phyloP scores from a whole-genome alignment of 768 basidiomycete genomes.

The Boletus fagicola region DNA sequence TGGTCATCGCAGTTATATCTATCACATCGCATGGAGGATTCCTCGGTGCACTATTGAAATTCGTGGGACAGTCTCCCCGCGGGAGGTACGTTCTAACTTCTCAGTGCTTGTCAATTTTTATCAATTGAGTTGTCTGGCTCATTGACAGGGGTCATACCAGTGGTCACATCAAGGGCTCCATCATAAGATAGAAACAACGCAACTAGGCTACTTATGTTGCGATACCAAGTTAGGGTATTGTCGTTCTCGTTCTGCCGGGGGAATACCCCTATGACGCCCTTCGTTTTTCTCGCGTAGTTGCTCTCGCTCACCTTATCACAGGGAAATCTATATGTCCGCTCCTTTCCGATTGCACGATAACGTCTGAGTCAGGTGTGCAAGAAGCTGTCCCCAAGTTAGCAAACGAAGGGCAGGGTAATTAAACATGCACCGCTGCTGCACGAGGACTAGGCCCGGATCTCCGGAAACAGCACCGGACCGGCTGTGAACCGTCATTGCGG shows the following conservation, averaged over 20 bases:
- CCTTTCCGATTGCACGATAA: background rate
- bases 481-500: background rate
- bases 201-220: background rate
- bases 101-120: background rate
- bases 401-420: background rate
- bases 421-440: constrained; percentile 4
- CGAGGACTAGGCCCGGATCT: constrained; percentile 1
- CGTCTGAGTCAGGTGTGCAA: background rate
- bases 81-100: constrained; percentile 58
- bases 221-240: background rate
- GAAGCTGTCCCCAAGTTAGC: background rate
- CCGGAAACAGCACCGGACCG: background rate
- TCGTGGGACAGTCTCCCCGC: constrained; percentile 50
- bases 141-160: constrained; percentile 9
- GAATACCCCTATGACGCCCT: background rate
- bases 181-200: background rate
- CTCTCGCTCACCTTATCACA: background rate
- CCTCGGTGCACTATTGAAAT: constrained; percentile 50
- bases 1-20: constrained; percentile 45
- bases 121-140: background rate
- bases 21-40: constrained; percentile 62
- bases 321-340: background rate
- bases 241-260: background rate
- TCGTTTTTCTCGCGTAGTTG: background rate
- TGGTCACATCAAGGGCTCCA: constrained; percentile 7